These are phyloP conservation scores for Brassica balearica DNA, from an alignment of 441 rosid genomes.

Conservation along the genomic window DNA sequence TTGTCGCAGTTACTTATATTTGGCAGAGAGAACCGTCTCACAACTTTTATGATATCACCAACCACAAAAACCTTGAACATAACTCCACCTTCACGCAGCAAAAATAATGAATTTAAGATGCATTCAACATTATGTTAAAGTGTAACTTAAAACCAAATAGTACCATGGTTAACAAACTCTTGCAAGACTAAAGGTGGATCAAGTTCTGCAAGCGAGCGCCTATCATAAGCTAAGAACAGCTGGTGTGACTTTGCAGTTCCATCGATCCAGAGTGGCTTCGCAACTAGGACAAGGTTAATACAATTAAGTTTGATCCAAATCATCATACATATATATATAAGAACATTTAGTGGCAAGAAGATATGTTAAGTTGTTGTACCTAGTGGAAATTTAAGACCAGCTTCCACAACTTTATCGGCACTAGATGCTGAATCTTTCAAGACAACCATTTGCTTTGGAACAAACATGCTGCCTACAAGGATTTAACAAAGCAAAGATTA, in stretches of 20 bases:
- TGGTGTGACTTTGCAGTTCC: slow-evolving; percentile 88
- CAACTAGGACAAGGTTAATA: slow-evolving; percentile 75
- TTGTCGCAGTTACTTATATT: slow-evolving; percentile 66
- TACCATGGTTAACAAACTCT: slow-evolving; percentile 70
- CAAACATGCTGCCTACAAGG: slow-evolving; percentile 68
- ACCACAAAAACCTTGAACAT: slow-evolving; percentile 81
- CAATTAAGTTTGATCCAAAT: background rate
- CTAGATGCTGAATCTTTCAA: slow-evolving; percentile 68
- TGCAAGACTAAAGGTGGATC: slow-evolving; percentile 89
- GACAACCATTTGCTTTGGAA: slow-evolving; percentile 86
- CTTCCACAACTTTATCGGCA: slow-evolving; percentile 63
- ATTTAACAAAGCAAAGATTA: slow-evolving; percentile 22
- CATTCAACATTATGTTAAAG: too few species aligned
- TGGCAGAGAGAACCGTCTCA: slow-evolving; percentile 84
- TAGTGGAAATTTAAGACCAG: slow-evolving; percentile 84
- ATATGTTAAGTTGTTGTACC: slow-evolving; percentile 53
- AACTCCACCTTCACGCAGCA: slow-evolving; percentile 67
- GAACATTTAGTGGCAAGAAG: slow-evolving; percentile 1
- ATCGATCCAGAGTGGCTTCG: slow-evolving; percentile 89
- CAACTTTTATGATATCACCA: slow-evolving; percentile 85
- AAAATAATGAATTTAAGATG: background rate
- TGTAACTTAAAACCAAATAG: too few species aligned
- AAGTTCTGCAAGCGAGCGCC: slow-evolving; percentile 71
- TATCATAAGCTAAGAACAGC: slow-evolving; percentile 55
- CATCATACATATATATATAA: background rate